Conservation (phyloP, 2,329 filamentous ascomycete genomes). For the Myrmaecium sp. region DNA sequence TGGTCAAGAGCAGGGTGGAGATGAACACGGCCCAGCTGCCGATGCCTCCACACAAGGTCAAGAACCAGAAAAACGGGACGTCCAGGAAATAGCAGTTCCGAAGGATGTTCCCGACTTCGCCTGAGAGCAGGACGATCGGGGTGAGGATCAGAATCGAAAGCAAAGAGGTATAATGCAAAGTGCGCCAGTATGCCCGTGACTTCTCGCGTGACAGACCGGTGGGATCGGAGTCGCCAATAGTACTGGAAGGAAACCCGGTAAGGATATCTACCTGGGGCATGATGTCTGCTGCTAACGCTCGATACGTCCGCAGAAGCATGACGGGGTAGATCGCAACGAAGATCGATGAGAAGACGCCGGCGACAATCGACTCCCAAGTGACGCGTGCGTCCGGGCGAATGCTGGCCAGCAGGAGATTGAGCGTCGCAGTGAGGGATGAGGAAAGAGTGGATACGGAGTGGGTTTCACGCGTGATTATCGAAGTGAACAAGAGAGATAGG, state of each 20-base stretch:
- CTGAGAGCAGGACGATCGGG: conserved; percentile 32
- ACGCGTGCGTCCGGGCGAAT: conserved; percentile 29
- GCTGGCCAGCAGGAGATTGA: conserved; percentile 33
- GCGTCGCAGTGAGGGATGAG: conserved; percentile 31
- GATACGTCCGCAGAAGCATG: conserved; percentile 32
- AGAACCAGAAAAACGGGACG: conserved; percentile 38
- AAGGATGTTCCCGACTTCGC: conserved; percentile 30
- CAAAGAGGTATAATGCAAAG: conserved; percentile 34
- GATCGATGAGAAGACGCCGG: conserved; percentile 33
- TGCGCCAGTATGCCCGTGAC: conserved; percentile 33
- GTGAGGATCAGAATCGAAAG: conserved; percentile 32
- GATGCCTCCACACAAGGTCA: conserved; percentile 31
- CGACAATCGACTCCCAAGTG: conserved; percentile 34
- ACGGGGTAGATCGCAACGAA: conserved; percentile 37
- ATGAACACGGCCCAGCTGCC: conserved; percentile 32
- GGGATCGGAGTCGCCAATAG: conserved; percentile 11
- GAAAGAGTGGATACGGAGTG: conserved; percentile 32
- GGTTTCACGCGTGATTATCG: conserved; percentile 28
- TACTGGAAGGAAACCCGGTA: conserved; percentile 17
- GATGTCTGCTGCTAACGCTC: conserved; percentile 26
- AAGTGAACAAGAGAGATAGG: conserved; percentile 31
- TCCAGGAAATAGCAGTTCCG: conserved; percentile 38
- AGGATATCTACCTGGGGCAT: conserved; percentile 28
- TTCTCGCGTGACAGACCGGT: conserved; percentile 26
- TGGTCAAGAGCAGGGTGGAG: conserved; percentile 30